Percentiles rank a stretch among this genome's conserved stretches.
phyloP scores from a whole-genome alignment of 2,329 filamentous ascomycete species.

The Gyromitra esculenta region DNA sequence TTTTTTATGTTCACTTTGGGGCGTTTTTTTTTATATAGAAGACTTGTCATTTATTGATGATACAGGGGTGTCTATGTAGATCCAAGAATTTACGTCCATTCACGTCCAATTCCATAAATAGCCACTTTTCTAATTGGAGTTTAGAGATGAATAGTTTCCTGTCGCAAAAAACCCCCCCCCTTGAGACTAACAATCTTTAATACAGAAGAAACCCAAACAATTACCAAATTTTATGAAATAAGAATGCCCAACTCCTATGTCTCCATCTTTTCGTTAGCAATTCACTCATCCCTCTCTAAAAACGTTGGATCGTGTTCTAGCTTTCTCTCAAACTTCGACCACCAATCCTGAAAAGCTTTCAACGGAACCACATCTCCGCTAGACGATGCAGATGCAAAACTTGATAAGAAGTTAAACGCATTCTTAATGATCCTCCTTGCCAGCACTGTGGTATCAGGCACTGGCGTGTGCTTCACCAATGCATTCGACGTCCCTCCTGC shows the following conservation, averaged over 20 bases:
- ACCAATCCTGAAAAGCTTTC: slow-evolving; percentile 96
- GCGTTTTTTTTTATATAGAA: slow-evolving; percentile 24
- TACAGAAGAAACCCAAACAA: background rate
- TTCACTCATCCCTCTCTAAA: slow-evolving; percentile 74
- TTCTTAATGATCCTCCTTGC: slow-evolving; percentile 96
- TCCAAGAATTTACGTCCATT: background rate
- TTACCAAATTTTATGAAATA: background rate
- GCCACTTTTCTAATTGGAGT: background rate
- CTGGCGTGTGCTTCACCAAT: slow-evolving; percentile 47
- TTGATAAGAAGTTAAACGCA: slow-evolving; percentile 94
- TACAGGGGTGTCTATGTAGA: background rate
- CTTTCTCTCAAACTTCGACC: slow-evolving; percentile 91
- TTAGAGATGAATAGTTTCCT: background rate
- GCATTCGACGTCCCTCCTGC: slow-evolving; percentile 45
- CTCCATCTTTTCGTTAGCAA: slow-evolving; percentile 39
- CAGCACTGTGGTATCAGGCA: slow-evolving; percentile 76
- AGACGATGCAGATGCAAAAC: slow-evolving; percentile 76
- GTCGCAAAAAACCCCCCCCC: background rate
- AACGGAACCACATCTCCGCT: slow-evolving; percentile 86
- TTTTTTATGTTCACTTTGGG: slow-evolving; percentile 8
- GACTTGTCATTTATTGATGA: background rate
- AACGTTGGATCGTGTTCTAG: slow-evolving; percentile 88
- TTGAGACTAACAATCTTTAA: background rate
- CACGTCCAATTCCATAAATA: background rate
- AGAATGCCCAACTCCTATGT: background rate